Evolutionary conservation across 768 basidiomycete genomes (phyloP).

Genomic region (Austroboletus eburneus): DNA sequence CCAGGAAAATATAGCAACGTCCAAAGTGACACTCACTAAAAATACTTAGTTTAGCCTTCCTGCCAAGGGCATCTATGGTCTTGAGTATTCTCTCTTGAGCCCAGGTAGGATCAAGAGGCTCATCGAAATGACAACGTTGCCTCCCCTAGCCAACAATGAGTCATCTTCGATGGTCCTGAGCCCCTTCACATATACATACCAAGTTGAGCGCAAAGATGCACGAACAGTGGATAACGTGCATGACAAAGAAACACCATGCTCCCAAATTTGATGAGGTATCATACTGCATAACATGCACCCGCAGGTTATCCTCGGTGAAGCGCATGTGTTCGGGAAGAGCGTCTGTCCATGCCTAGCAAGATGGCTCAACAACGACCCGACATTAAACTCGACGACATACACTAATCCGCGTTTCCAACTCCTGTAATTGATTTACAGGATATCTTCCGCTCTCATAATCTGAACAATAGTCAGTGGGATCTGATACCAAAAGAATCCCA

Average conservation of each 20-base stretch:
- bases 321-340: constrained; percentile 68
- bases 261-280: constrained; percentile 75
- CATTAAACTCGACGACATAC: constrained; percentile 7
- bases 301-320: constrained; percentile 65
- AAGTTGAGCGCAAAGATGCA: constrained; percentile 58
- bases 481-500: constrained; percentile 1
- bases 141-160: constrained; percentile 22
- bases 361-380: constrained; percentile 6
- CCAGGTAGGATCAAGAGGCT: constrained; percentile 26
- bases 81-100: constrained; percentile 38
- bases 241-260: constrained; percentile 76
- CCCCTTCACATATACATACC: constrained; percentile 39
- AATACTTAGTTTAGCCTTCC: constrained; percentile 40
- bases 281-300: constrained; percentile 70
- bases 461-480: constrained; percentile 26
- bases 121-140: constrained; percentile 29
- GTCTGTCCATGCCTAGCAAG: constrained; percentile 54
- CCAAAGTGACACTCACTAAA: constrained; percentile 40
- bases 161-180: neutral
- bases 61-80: constrained; percentile 38
- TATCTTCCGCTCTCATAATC: constrained; percentile 24
- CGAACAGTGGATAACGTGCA: constrained; percentile 71
- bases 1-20: constrained; percentile 24
- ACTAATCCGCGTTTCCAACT: constrained; percentile 44
- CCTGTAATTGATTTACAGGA: constrained; percentile 35